Evolutionary conservation across 345 rosid genomes (phyloP), one percentile per base, ranked within the genome.

Genomic region (Hevea brasiliensis): DNA sequence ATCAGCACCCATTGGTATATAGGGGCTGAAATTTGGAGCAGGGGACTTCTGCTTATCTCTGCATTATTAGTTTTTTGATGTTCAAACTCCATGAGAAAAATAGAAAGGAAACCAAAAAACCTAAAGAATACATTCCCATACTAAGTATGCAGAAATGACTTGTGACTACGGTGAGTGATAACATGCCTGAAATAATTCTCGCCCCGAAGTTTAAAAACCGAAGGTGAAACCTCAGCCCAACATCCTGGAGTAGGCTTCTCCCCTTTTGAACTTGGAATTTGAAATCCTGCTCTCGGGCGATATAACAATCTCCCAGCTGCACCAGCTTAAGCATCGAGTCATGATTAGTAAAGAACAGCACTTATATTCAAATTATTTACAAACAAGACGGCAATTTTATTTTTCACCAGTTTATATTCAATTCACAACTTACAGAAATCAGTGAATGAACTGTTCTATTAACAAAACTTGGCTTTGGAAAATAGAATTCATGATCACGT

Each of bases 1-100:
- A 81, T 92, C 97, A 26, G 86, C 81, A 13, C 96, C 97, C 62
- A 89, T 86, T 51, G 96, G 94, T 59, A 73, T 40, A 76, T 85
- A 92, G 35, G 96, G 88, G 77, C 89, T 83, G 80, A 58, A 82
- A 35, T 76, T 78, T 72, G 92, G 81, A 75, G 96, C 96, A 55
- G 92, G 83, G 65, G n/a, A 40, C 83, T 90, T 92, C 81, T 85
- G 87, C 61, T 86, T 89, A 59, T 92, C 91, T 72, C 97, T 90
- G 89, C 60, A 85, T 61, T 29, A 56, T 56, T 29, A 72, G 29
- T 17, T 29, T n/a, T 14, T n/a, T 32, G 9, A 23, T 29, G 40
- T 65, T 40, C 61, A 76, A 40, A 26, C 12, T 32, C 37, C 37
- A 32, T 32, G 37, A 32, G 37, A 32, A 32, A 32, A 32, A 32